Evolutionary conservation across 1,284 basidiomycete genomes (phyloP).

Genomic region (Puccinia horiana): DNA sequence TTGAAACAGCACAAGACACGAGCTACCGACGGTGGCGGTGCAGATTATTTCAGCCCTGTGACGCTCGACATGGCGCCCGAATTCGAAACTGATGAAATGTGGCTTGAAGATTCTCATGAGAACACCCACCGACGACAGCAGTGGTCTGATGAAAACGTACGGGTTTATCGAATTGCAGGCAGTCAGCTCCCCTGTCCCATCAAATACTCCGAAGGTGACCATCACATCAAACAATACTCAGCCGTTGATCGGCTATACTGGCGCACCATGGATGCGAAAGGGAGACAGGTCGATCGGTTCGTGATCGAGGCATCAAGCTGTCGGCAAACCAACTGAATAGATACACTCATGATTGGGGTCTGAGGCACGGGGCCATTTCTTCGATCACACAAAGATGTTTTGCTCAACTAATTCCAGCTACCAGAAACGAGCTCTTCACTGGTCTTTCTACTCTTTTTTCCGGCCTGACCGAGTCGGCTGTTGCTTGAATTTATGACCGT

Average conservation of each 20-base stretch:
- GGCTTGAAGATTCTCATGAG: conserved; percentile 33
- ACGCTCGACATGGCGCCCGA: conserved; percentile 39
- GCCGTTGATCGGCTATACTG: conserved; percentile 41
- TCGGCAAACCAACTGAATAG: conserved; percentile 24
- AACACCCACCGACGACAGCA: conserved; percentile 14
- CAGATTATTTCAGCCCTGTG: conserved; percentile 30
- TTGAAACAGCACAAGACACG: conserved; percentile 35
- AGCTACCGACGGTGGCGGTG: background rate
- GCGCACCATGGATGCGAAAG: conserved; percentile 35
- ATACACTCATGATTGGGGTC: background rate
- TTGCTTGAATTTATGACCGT: background rate
- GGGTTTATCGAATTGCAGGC: conserved; percentile 40
- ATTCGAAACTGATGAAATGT: conserved; percentile 22
- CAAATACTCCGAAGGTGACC: conserved; percentile 38
- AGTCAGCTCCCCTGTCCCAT: conserved; percentile 32
- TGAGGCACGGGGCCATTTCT: background rate
- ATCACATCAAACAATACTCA: conserved; percentile 35
- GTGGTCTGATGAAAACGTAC: conserved; percentile 31
- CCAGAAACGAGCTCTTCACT: background rate
- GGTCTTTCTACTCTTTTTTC: background rate
- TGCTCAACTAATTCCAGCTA: background rate
- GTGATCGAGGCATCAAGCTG: conserved; percentile 41
- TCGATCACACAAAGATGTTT: background rate
- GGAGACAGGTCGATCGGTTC: conserved; percentile 36
- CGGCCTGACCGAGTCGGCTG: background rate